phyloP scores from a whole-genome alignment of 331 rosid species.

The Cucumis variabilis region DNA sequence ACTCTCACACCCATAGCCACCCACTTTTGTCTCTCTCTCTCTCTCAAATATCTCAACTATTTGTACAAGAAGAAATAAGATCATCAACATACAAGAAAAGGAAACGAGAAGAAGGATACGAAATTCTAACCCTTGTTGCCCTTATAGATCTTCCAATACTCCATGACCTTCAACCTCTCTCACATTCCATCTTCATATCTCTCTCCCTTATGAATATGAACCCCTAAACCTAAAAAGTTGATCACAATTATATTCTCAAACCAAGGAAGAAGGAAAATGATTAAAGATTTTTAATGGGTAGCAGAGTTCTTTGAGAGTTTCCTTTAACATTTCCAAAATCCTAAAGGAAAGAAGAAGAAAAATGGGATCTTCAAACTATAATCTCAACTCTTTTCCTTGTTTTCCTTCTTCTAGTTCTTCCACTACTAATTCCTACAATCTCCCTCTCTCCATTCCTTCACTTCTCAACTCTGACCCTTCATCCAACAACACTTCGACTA shows the following conservation, averaged over 20 bases:
- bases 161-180: not conserved
- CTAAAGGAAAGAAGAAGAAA: not conserved
- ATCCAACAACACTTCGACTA: not conserved
- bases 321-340: not conserved
- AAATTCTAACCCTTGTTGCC: not conserved
- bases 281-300: conserved; percentile 7
- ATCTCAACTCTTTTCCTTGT: conserved; percentile 16
- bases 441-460: conserved; percentile 14
- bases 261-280: not conserved
- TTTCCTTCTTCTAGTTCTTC: not conserved
- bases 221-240: not conserved
- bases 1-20: conserved; percentile 18
- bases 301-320: conserved; percentile 21
- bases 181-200: not conserved
- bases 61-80: not conserved
- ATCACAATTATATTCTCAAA: not conserved
- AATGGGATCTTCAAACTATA: conserved; percentile 31
- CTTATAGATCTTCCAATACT: not conserved
- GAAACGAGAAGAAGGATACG: too few relatives aligned
- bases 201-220: not conserved
- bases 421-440: not conserved
- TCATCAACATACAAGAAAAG: not conserved
- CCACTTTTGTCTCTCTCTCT: conserved; percentile 11
- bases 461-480: not conserved
- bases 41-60: not conserved